These are phyloP conservation scores for Nicotiana paniculata DNA, from an alignment of 257 asterid genomes.

Conservation along the genomic window DNA sequence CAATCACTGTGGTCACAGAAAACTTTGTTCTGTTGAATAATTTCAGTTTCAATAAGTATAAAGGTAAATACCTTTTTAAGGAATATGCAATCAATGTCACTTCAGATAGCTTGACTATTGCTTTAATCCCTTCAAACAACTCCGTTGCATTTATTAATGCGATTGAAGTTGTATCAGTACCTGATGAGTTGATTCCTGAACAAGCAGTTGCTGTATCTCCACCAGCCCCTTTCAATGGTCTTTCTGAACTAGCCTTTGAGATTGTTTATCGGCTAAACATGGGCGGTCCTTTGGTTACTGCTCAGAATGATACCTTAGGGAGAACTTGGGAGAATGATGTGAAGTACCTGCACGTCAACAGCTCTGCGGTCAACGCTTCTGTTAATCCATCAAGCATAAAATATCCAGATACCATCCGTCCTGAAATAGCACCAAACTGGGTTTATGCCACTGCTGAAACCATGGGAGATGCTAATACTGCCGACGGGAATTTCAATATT, in stretches of 20 bases:
- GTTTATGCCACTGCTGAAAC: constrained; percentile 71
- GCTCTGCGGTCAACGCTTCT: constrained; percentile 48
- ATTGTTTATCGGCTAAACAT: constrained; percentile 61
- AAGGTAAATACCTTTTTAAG: constrained; percentile 46
- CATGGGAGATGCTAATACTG: constrained; percentile 66
- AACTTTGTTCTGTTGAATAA: constrained; percentile 54
- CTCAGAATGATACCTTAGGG: constrained; percentile 66
- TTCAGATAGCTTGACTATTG: constrained; percentile 35
- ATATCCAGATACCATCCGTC: constrained; percentile 34
- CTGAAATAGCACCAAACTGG: constrained; percentile 60
- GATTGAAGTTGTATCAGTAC: constrained; percentile 62
- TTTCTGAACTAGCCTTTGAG: constrained; percentile 46
- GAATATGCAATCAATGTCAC: constrained; percentile 61
- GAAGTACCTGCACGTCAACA: constrained; percentile 62
- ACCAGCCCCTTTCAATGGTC: constrained; percentile 28
- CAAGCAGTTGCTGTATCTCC: constrained; percentile 37
- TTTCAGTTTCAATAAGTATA: constrained; percentile 40
- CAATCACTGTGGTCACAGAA: constrained; percentile 54
- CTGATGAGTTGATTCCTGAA: constrained; percentile 46
- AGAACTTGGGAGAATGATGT: constrained; percentile 68
- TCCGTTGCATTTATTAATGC: constrained; percentile 67
- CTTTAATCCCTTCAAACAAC: constrained; percentile 50
- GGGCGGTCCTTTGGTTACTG: constrained; percentile 67
- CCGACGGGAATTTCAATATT: constrained; percentile 53
- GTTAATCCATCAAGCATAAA: constrained; percentile 44